Conservation (phyloP, 306 rosid species). For the Luffa aegyptiaca region DNA sequence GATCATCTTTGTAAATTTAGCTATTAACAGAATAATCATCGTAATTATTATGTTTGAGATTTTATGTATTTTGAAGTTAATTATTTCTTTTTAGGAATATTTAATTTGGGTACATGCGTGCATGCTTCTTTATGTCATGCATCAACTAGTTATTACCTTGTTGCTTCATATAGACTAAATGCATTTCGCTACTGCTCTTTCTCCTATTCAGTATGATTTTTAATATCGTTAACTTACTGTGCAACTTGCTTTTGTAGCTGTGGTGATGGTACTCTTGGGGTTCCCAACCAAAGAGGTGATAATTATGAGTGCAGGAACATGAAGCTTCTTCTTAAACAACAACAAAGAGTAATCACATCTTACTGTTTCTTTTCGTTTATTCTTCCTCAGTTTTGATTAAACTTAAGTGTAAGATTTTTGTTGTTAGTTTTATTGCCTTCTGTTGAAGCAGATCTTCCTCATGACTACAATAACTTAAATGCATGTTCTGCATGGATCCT, state of each 20-base stretch:
- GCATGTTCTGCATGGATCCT: background rate
- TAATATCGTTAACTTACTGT: background rate
- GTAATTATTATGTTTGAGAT: background rate
- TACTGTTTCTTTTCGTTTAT: slow-evolving; percentile 11
- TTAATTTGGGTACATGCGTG: background rate
- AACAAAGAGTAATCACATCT: slow-evolving; percentile 67
- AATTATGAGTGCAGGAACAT: slow-evolving; percentile 99
- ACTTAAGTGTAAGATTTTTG: background rate
- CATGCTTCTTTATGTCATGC: background rate
- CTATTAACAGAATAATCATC: background rate
- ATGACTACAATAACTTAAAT: background rate
- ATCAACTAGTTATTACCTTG: background rate
- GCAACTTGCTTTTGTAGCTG: slow-evolving; percentile 41
- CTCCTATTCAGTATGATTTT: background rate
- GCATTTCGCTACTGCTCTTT: background rate
- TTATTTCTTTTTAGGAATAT: background rate
- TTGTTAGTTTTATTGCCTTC: slow-evolving; percentile 9
- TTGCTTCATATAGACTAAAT: background rate
- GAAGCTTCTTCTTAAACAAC: slow-evolving; percentile 99
- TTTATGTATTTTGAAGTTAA: background rate
- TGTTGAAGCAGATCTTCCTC: background rate
- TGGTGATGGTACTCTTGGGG: slow-evolving; percentile 95
- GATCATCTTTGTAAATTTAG: background rate
- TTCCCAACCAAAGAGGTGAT: slow-evolving; percentile 96
- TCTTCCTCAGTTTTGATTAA: background rate